Conservation (phyloP, 2,329 filamentous ascomycete species). For the Ascochyta viciae-villosae region DNA sequence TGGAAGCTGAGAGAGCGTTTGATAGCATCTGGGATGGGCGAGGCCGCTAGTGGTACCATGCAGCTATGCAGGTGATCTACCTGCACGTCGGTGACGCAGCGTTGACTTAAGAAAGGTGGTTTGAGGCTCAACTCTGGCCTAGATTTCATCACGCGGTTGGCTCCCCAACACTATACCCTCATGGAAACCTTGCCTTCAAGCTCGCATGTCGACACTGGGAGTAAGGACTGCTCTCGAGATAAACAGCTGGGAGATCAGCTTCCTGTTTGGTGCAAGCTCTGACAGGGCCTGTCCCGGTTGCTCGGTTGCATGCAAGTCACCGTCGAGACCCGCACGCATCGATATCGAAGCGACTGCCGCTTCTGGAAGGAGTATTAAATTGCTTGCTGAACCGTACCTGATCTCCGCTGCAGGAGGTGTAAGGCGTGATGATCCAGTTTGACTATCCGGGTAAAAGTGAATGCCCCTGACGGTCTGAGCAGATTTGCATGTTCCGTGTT, state of each 20-base stretch:
- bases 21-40: slow-evolving; percentile 12
- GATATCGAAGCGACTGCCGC: slow-evolving; percentile 26
- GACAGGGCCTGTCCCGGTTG: slow-evolving; percentile 31
- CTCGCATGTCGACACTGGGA: neutral
- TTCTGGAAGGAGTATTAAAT: slow-evolving; percentile 16
- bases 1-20: neutral
- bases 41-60: slow-evolving; percentile 14
- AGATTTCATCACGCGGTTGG: neutral
- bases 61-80: slow-evolving; percentile 18
- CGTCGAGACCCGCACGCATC: slow-evolving; percentile 31
- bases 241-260: slow-evolving; percentile 26
- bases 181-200: neutral
- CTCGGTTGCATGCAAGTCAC: slow-evolving; percentile 38
- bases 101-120: neutral
- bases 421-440: neutral
- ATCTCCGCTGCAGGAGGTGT: slow-evolving; percentile 2
- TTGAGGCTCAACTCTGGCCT: slow-evolving; percentile 8
- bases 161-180: neutral
- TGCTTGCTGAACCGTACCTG: slow-evolving; percentile 8
- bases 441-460: slow-evolving; percentile 10
- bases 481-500: too few species aligned
- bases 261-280: slow-evolving; percentile 22
- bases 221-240: slow-evolving; percentile 21
- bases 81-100: slow-evolving; percentile 10
- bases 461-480: neutral